Base-by-base conservation (phyloP, 2,329 filamentous ascomycete species). In the Colletotrichum abscissum region DNA sequence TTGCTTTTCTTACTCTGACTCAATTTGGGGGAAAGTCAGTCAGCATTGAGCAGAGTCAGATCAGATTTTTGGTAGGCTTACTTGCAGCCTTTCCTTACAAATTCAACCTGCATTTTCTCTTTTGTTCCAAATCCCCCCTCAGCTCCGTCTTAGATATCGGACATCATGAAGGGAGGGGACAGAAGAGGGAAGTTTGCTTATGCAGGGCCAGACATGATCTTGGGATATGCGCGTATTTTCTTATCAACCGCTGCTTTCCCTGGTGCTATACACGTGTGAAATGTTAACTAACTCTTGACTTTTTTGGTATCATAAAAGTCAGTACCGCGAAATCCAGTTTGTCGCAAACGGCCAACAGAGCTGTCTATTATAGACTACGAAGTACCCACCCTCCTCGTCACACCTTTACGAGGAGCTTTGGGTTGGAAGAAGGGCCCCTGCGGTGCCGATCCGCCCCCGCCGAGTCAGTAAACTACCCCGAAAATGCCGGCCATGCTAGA, bases 401-500 rank as follows among this genome's bases (percentile, higher is more conserved):
- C 28, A 28, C 30, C 35, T 46, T 12, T 56, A n/a, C 60, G 19
- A 56, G 22, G 26, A 35, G 24, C 63, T 67, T n/a, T 46, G 30
- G 1, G 35, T n/a, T 11, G 16, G 6, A 28, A 24, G 38, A 64
- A 64, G 70, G 70, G 55, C 66, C 66, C 68, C 58, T 33, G 57
- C 69, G 38, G 49, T 59, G 55, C 59, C 54, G 58, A 60, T 28
- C 66, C 35, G 26, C 38, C 38, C 38, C 33, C 56, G 14, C 54
- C 56, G 67, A 69, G 42, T 65, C 60, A 63, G 59, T 46, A 33
- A 7, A 42, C 38, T 35, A 19, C 38, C 38, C 80, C 42, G 42
- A 84, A 82, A 76, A 95, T 95, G 93, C 92, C 93, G 78, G 93
- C 94, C 75, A 92, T 94, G 83, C 88, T 95, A 79, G 93, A 95